phyloP scores from a whole-genome alignment of 441 rosid genomes.

The Sinapis alba region DNA sequence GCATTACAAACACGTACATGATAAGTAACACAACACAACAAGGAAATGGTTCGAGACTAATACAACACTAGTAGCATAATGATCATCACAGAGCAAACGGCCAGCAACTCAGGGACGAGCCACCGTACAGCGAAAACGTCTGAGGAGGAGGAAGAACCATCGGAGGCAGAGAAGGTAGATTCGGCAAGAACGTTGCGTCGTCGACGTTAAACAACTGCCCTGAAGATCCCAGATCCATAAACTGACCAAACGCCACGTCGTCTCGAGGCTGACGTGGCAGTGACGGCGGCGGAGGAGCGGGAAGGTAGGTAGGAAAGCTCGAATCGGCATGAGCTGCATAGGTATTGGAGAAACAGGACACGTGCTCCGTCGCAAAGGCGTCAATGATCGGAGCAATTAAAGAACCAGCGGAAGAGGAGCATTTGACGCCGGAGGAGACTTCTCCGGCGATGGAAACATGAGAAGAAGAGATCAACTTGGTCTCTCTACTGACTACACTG shows the following conservation, averaged over 20 bases:
- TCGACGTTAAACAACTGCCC: constrained; percentile 44
- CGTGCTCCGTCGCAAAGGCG: constrained; percentile 70
- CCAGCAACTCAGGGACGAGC: constrained; percentile 43
- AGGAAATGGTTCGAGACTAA: background rate
- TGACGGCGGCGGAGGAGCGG: constrained; percentile 40
- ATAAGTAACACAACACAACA: background rate
- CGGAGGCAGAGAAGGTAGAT: constrained; percentile 39
- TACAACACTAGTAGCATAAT: background rate
- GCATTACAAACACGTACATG: background rate
- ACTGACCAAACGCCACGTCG: constrained; percentile 30
- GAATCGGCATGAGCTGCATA: constrained; percentile 31
- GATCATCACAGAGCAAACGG: constrained; percentile 37
- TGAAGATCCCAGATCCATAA: constrained; percentile 2
- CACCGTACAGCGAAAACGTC: constrained; percentile 32
- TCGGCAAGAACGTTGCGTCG: constrained; percentile 48
- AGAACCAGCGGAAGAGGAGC: constrained; percentile 37
- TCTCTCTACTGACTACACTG: constrained; percentile 38
- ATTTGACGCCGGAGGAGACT: constrained; percentile 38
- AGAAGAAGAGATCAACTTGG: constrained; percentile 27
- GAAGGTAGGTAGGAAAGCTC: constrained; percentile 18
- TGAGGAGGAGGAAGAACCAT: constrained; percentile 30
- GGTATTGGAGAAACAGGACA: constrained; percentile 99
- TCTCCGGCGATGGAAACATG: background rate
- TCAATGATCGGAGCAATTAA: constrained; percentile 56
- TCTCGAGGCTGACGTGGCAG: constrained; percentile 31